Base-by-base conservation (phyloP, 805 yeast genomes). In the Hanseniaspora occidentalis region DNA sequence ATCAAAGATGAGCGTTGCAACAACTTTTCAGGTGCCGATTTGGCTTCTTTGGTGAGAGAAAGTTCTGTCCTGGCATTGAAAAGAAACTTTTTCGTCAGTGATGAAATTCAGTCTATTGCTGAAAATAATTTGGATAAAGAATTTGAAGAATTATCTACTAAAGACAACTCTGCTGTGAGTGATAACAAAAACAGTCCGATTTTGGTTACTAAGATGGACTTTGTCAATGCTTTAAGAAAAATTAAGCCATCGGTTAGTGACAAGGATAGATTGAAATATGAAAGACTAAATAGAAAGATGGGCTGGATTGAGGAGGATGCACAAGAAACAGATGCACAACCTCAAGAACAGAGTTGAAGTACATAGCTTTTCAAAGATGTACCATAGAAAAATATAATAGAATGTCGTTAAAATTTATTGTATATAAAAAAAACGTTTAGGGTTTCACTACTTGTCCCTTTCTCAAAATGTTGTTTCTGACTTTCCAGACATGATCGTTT, bases 11-110 rank as follows among this genome's bases (percentile, higher is more conserved):
- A 73, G 45, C 71, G 88, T 50, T 82, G 95, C 62, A 69, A 84
- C 45, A 89, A 85, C 62, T 92, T 84, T 56, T 82, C 94, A 3
- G 98, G 98, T 56, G 98, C 98, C 0, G 98, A 92, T 67, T 68
- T 92, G 42, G 85, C 94, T 1, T 85, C 96, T 2, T 63, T 92
- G 43, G 89, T 84, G 1, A 71, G 96, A 52, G 97, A 92, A 55
- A 94, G 97, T n/a, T 86, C 95, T 49, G 92, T 86, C 5, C 63
- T 74, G 39, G 94, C 96, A 1, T 68, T 88, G 57, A 82, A 85
- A 57, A 75, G 77, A 57, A 77, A 71, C 50, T 79, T 82, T 47
- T 82, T 81, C 58, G 60, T 61, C 9, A 58, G 59, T 5, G 74
- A 71, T 35, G 64, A 66, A 45, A 50, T 65, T 43, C 60, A 56